A percentile compares a stretch with the other conserved stretches of the same genome.
These are phyloP conservation scores for Osmanthus fragrans DNA, from an alignment of 257 asterid species.

Conservation along the genomic window DNA sequence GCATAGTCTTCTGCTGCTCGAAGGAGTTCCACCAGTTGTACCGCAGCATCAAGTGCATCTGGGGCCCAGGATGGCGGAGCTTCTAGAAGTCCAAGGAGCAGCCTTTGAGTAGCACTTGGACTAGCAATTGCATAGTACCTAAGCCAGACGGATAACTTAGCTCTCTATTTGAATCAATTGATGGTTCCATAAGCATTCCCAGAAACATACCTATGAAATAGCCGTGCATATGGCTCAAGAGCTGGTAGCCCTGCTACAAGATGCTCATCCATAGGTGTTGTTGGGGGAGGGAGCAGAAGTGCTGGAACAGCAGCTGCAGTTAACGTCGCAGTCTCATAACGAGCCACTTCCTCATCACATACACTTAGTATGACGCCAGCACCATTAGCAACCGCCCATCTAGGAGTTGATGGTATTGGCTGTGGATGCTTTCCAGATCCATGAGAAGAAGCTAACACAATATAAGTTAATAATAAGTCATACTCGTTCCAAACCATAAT, in stretches of 20 bases:
- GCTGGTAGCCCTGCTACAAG: conserved; percentile 98
- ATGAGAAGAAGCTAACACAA: conserved; percentile 74
- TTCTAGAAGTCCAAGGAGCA: conserved; percentile 96
- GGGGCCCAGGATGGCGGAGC: conserved; percentile 99
- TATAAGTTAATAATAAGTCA: conserved; percentile 14
- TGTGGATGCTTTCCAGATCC: conserved; percentile 99
- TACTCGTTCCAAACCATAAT: conserved; percentile 10
- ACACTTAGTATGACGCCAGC: conserved; percentile 99
- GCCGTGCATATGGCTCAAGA: conserved; percentile 97
- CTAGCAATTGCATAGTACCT: conserved; percentile 98
- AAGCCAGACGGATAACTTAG: conserved; percentile 32
- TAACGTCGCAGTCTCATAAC: conserved; percentile 93
- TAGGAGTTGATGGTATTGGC: conserved; percentile 92
- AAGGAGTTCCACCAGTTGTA: conserved; percentile 95
- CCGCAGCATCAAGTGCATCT: conserved; percentile 99
- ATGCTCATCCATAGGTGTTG: conserved; percentile 99
- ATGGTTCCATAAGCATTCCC: conserved; percentile 17
- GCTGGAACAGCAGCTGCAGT: conserved; percentile 99
- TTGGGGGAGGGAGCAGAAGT: conserved; percentile 97
- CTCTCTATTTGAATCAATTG: conserved; percentile 5
- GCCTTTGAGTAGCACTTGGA: conserved; percentile 98
- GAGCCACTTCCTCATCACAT: conserved; percentile 98
- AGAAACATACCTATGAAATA: conserved; percentile 74
- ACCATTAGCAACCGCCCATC: conserved; percentile 99
- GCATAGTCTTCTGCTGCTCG: conserved; percentile 99